Evolutionary conservation across 164 flowering plant genomes (phyloP).

Genomic region (Paratinospora sagittata): DNA sequence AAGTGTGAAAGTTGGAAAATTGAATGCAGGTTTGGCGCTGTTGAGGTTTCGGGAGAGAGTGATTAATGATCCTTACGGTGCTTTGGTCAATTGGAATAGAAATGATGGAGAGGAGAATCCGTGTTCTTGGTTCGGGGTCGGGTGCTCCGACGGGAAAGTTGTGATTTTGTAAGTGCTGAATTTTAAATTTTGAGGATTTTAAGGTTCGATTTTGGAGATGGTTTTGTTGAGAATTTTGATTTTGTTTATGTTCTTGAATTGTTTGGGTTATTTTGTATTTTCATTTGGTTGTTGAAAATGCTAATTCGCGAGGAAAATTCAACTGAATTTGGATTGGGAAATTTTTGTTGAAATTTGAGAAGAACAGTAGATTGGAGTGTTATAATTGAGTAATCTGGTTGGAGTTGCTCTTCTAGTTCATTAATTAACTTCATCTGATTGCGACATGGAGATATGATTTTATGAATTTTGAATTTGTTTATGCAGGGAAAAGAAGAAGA

Average conservation of each 20-base stretch:
- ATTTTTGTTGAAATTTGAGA: neutral
- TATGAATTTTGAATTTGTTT: neutral
- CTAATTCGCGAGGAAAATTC: neutral
- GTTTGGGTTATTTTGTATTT: neutral
- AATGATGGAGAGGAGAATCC: conserved; percentile 31
- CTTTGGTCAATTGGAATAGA: conserved; percentile 46
- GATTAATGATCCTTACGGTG: conserved; percentile 51
- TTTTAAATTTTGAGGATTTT: neutral
- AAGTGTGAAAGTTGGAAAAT: neutral
- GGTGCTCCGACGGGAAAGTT: conserved; percentile 51
- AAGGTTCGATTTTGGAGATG: too few relatives aligned
- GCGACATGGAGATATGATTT: neutral
- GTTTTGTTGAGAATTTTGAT: too few relatives aligned
- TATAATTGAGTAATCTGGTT: neutral
- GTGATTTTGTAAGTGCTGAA: conserved; percentile 50
- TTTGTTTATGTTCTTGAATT: neutral
- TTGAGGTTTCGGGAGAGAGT: conserved; percentile 45
- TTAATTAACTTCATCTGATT: neutral
- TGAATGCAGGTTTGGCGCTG: conserved; percentile 46
- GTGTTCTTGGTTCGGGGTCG: conserved; percentile 70
- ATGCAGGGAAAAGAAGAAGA: too few relatives aligned
- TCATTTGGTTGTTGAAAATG: neutral
- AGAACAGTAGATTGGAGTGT: neutral
- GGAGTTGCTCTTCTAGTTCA: neutral
- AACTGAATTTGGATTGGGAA: neutral